Percentiles rank a stretch among this genome's conserved stretches.
These are phyloP conservation scores for Dinochytrium kinnereticum DNA, from an alignment of 371 early-diverging fungal species.

Conservation along the genomic window DNA sequence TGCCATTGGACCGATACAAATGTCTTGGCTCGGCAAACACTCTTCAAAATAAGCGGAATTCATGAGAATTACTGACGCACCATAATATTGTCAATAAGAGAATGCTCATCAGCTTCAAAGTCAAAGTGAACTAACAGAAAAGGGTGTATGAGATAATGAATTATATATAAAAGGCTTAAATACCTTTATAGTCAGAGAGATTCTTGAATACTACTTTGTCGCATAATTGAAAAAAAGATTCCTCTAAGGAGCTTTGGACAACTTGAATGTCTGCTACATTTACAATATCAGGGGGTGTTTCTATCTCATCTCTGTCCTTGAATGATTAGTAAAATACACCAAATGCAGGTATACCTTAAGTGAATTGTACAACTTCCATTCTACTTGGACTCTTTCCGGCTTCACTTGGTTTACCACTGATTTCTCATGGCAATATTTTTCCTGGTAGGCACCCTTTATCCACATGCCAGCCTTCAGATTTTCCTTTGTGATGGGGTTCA, in stretches of 20 bases:
- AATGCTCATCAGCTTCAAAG: slow-evolving; percentile 21
- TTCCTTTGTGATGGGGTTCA: not conserved
- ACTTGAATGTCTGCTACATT: slow-evolving; percentile 4
- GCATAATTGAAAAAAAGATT: slow-evolving; percentile 14
- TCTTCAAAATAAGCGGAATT: too few species aligned
- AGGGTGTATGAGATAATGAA: too few species aligned
- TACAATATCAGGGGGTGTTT: slow-evolving; percentile 22
- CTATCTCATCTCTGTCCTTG: slow-evolving; percentile 7
- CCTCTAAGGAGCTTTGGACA: slow-evolving; percentile 19
- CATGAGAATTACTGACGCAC: too few species aligned
- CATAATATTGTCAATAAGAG: slow-evolving; percentile 43
- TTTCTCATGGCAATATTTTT: not conserved
- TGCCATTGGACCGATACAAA: slow-evolving; percentile 55
- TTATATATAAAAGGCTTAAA: not conserved
- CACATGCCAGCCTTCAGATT: slow-evolving; percentile 24
- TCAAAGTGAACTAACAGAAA: too few species aligned
- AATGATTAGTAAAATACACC: not conserved
- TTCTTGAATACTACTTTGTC: slow-evolving; percentile 33
- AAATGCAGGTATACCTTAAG: slow-evolving; percentile 18
- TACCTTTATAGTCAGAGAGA: slow-evolving; percentile 7
- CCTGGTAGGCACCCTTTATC: slow-evolving; percentile 16
- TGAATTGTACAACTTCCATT: slow-evolving; percentile 33
- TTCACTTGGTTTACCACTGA: slow-evolving; percentile 1
- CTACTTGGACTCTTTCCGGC: slow-evolving; percentile 10
- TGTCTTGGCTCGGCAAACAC: too few species aligned